These are phyloP conservation scores for Lumnitzera racemosa DNA, from an alignment of 345 rosid species.

Conservation along the genomic window DNA sequence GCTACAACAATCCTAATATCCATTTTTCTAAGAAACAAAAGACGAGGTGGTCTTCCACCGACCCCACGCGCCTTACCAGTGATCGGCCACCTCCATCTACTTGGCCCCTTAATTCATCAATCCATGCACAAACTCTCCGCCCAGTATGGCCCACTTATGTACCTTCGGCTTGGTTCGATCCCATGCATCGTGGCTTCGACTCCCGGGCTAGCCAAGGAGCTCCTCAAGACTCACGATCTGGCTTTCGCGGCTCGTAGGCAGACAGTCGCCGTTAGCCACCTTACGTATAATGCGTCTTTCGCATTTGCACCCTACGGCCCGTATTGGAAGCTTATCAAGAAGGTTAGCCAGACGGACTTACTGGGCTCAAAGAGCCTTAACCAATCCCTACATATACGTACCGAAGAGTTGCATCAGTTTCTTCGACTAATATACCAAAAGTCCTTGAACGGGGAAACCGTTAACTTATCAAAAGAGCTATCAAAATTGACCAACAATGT, in stretches of 20 bases:
- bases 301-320: slow-evolving; percentile 36
- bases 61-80: slow-evolving; percentile 27
- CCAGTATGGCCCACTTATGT: slow-evolving; percentile 24
- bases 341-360: slow-evolving; percentile 34
- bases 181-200: slow-evolving; percentile 29
- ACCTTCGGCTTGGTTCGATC: slow-evolving; percentile 28
- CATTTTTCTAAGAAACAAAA: too few species aligned
- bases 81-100: slow-evolving; percentile 42
- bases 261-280: slow-evolving; percentile 26
- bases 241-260: slow-evolving; percentile 25
- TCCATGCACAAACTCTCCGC: slow-evolving; percentile 18
- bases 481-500: slow-evolving; percentile 28
- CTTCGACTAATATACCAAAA: slow-evolving; percentile 10
- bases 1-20: too few species aligned
- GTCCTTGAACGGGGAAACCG: slow-evolving; percentile 9
- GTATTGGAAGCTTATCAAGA: slow-evolving; percentile 42
- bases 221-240: slow-evolving; percentile 30
- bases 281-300: slow-evolving; percentile 35
- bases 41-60: too few species aligned
- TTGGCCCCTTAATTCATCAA: slow-evolving; percentile 28
- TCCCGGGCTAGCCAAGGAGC: slow-evolving; percentile 26
- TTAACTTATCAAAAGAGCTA: slow-evolving; percentile 37
- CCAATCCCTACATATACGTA: slow-evolving; percentile 30
- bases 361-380: slow-evolving; percentile 25
- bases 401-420: slow-evolving; percentile 15